A percentile compares a stretch with the other conserved stretches of the same genome.
These are phyloP conservation scores for Curvularia sp. DNA, from an alignment of 2,329 filamentous ascomycete genomes.

Conservation along the genomic window DNA sequence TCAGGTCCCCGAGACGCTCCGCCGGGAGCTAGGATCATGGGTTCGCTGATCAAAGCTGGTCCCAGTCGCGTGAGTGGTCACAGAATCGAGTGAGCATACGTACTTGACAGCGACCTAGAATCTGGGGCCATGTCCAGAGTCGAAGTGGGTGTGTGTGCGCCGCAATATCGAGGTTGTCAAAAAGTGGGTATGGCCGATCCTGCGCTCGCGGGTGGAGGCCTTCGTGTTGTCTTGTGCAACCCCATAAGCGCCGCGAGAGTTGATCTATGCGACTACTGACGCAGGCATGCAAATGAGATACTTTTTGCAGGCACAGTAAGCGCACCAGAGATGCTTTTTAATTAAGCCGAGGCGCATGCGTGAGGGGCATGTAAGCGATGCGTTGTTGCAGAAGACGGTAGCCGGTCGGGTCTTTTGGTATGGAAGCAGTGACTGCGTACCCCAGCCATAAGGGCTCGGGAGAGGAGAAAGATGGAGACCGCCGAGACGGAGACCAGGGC, in stretches of 20 bases:
- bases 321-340: slow-evolving; percentile 6
- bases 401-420: slow-evolving; percentile 11
- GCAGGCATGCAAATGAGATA: slow-evolving; percentile 8
- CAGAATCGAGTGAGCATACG: background rate
- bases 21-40: slow-evolving; percentile 23
- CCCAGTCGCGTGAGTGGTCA: slow-evolving; percentile 13
- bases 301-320: slow-evolving; percentile 9
- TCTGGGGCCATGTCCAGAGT: slow-evolving; percentile 1
- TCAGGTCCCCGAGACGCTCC: slow-evolving; percentile 16
- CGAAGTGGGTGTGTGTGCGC: slow-evolving; percentile 10
- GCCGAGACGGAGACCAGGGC: slow-evolving; percentile 16
- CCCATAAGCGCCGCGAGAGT: slow-evolving; percentile 17
- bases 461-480: slow-evolving; percentile 3
- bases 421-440: slow-evolving; percentile 3
- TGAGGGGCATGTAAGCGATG: slow-evolving; percentile 17
- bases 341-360: slow-evolving; percentile 14
- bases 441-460: slow-evolving; percentile 1
- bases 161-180: slow-evolving; percentile 15
- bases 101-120: background rate
- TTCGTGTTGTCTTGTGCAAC: slow-evolving; percentile 14
- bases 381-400: slow-evolving; percentile 6
- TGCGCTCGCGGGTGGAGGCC: slow-evolving; percentile 15
- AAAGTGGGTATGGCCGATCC: slow-evolving; percentile 15
- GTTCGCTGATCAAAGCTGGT: slow-evolving; percentile 19
- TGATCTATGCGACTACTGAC: slow-evolving; percentile 13